These are phyloP conservation scores for Massarina eburnea DNA, from an alignment of 2,329 filamentous ascomycete genomes.

Conservation along the genomic window DNA sequence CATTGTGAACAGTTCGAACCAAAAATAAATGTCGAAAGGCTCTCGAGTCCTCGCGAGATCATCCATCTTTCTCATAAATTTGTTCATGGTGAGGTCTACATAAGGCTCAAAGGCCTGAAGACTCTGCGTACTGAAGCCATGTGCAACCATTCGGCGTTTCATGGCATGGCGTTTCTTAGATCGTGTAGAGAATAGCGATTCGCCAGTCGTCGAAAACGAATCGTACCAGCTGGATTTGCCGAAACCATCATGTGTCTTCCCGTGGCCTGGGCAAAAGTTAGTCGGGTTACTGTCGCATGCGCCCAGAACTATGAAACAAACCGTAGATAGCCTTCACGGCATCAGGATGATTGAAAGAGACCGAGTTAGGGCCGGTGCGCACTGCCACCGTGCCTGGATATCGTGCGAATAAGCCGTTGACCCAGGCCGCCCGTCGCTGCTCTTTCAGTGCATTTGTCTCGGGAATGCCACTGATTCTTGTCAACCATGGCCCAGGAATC, in stretches of 20 bases:
- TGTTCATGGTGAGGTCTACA: constrained; percentile 12
- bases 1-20: constrained; percentile 21
- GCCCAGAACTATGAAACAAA: neutral
- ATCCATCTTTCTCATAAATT: constrained; percentile 17
- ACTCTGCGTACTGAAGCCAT: constrained; percentile 14
- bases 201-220: constrained; percentile 17
- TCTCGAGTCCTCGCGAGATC: constrained; percentile 7
- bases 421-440: constrained; percentile 13
- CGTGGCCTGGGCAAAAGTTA: constrained; percentile 7
- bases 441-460: constrained; percentile 17
- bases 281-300: neutral
- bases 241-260: constrained; percentile 11
- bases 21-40: constrained; percentile 20
- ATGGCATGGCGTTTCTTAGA: constrained; percentile 17
- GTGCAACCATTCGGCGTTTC: constrained; percentile 19
- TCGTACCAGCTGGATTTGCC: constrained; percentile 20
- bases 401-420: constrained; percentile 10
- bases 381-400: constrained; percentile 14
- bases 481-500: constrained; percentile 15
- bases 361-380: constrained; percentile 13
- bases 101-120: constrained; percentile 16
- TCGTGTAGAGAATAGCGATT: constrained; percentile 17
- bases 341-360: constrained; percentile 20
- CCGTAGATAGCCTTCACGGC: constrained; percentile 19
- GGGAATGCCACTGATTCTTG: constrained; percentile 11